Conservation (phyloP, 768 basidiomycete species). For the Lactarius quietus region DNA sequence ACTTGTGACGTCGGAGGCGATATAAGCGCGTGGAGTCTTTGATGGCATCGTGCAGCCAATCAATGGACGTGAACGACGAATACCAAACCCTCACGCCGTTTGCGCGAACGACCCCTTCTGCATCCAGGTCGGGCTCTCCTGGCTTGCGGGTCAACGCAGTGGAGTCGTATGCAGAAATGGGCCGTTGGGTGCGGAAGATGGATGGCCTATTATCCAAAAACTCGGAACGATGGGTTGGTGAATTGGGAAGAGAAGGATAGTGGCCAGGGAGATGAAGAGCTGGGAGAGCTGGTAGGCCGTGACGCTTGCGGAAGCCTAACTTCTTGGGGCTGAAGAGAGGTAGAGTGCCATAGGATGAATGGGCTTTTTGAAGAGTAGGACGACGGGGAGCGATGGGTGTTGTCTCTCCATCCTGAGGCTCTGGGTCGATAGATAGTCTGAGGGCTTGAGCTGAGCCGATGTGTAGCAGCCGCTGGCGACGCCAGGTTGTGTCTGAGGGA, state of each 20-base stretch:
- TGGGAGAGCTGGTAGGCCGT: slow-evolving; percentile 39
- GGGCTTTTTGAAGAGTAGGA: slow-evolving; percentile 26
- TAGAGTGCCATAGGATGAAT: slow-evolving; percentile 55
- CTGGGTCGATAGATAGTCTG: slow-evolving; percentile 11
- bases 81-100: slow-evolving; percentile 95
- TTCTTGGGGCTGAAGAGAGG: slow-evolving; percentile 20
- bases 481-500: slow-evolving; percentile 57
- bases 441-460: slow-evolving; percentile 39
- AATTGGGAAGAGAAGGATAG: slow-evolving; percentile 32
- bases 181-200: slow-evolving; percentile 48
- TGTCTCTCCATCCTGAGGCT: slow-evolving; percentile 33
- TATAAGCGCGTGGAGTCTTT: slow-evolving; percentile 86
- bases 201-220: slow-evolving; percentile 33
- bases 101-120: slow-evolving; percentile 51
- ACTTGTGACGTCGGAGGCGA: slow-evolving; percentile 64
- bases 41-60: slow-evolving; percentile 96
- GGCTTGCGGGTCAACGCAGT: slow-evolving; percentile 35
- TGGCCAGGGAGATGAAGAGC: slow-evolving; percentile 33
- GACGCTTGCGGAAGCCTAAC: slow-evolving; percentile 34
- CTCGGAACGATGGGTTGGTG: slow-evolving; percentile 35
- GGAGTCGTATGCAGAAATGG: slow-evolving; percentile 72
- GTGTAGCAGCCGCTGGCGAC: slow-evolving; percentile 55
- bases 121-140: slow-evolving; percentile 39
- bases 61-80: slow-evolving; percentile 84
- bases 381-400: slow-evolving; percentile 34